Conservation (phyloP, 257 asterid genomes). For the Ophiorrhiza pumila region DNA sequence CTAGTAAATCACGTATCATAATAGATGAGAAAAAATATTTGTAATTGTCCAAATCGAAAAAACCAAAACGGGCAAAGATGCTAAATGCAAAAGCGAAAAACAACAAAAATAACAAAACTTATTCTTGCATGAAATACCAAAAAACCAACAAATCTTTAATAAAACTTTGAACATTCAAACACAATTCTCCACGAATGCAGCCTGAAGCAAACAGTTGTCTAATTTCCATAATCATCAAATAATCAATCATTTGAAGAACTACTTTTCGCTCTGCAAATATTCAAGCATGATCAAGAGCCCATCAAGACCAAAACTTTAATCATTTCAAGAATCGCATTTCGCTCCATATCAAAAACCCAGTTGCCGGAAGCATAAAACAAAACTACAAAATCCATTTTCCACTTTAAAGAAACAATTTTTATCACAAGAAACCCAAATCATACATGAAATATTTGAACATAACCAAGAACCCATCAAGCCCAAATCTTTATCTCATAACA, state of each 20-base stretch:
- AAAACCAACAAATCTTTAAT: constrained; percentile 9
- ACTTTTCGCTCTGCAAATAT: not conserved
- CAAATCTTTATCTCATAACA: not conserved
- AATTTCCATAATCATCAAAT: constrained; percentile 7
- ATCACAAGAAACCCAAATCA: constrained; percentile 4
- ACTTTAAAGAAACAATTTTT: not conserved
- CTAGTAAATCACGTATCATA: not conserved
- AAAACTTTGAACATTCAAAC: constrained; percentile 1
- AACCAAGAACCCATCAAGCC: not conserved
- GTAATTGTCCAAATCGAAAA: not conserved
- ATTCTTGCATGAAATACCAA: constrained; percentile 3
- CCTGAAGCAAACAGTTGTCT: not conserved
- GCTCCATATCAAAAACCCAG: constrained; percentile 16
- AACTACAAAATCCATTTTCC: not conserved
- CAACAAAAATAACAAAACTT: not conserved
- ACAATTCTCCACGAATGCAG: not conserved
- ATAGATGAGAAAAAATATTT: not conserved
- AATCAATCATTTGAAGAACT: not conserved
- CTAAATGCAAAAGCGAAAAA: not conserved
- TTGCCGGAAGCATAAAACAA: constrained; percentile 9
- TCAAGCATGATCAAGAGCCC: not conserved
- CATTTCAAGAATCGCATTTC: not conserved
- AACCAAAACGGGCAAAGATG: not conserved
- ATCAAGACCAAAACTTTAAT: not conserved
- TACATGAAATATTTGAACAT: too few relatives aligned